These are phyloP conservation scores for Wallemia mellicola DNA, from an alignment of 1,284 basidiomycete species.

Conservation along the genomic window DNA sequence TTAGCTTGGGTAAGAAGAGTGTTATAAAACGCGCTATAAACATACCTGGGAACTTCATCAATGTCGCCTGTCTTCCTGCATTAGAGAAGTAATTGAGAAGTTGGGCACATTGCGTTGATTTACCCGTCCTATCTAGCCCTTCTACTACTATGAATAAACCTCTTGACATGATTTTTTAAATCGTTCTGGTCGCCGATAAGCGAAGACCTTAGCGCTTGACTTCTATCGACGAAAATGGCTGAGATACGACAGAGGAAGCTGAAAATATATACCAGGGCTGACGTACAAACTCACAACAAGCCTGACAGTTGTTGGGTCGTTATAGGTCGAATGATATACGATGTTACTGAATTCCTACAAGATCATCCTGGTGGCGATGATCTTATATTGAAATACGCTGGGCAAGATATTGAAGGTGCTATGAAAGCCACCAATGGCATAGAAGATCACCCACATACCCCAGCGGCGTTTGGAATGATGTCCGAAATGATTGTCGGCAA, in stretches of 20 bases:
- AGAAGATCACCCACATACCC: constrained; percentile 73
- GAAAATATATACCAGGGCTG: constrained; percentile 33
- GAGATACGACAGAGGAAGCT: background rate
- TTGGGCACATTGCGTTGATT: constrained; percentile 47
- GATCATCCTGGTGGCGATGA: constrained; percentile 74
- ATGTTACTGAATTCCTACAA: constrained; percentile 37
- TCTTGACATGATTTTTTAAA: constrained; percentile 13
- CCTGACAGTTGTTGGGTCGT: constrained; percentile 40
- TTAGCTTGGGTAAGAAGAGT: background rate
- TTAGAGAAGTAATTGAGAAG: constrained; percentile 25
- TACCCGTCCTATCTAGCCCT: constrained; percentile 75
- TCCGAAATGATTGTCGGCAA: constrained; percentile 58
- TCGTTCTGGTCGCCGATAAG: too few relatives aligned
- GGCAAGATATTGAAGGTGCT: constrained; percentile 43
- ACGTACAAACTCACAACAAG: constrained; percentile 30
- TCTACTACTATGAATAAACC: constrained; percentile 74
- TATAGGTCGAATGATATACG: constrained; percentile 40
- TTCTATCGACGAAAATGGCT: background rate
- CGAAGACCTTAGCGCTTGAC: background rate
- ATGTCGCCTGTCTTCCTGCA: constrained; percentile 15
- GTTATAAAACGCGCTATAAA: constrained; percentile 5
- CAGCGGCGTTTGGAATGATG: constrained; percentile 71
- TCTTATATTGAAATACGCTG: constrained; percentile 33
- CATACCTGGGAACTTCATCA: constrained; percentile 64
- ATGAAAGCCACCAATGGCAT: constrained; percentile 23